phyloP scores from a whole-genome alignment of 1,284 basidiomycete species.

The Salmacisia buchloeana region DNA sequence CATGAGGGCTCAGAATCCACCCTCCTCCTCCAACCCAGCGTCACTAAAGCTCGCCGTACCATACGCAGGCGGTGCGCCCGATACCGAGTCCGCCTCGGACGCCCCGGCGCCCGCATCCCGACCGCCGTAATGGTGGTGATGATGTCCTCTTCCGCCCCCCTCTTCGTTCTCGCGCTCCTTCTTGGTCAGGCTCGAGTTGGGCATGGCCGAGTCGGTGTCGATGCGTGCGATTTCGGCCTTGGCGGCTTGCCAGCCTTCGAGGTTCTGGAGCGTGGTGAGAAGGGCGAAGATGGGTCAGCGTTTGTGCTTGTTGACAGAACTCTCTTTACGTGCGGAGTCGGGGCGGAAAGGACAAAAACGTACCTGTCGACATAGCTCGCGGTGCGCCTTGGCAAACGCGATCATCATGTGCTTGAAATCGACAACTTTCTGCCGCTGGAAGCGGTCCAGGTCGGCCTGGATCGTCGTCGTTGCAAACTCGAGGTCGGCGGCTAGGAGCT shows the following conservation, averaged over 20 bases:
- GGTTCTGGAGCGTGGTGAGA: slow-evolving; percentile 65
- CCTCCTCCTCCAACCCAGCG: too few relatives aligned
- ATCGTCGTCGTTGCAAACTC: slow-evolving; percentile 93
- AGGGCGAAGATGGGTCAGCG: background rate
- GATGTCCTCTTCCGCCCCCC: too few relatives aligned
- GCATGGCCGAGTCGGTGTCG: slow-evolving; percentile 53
- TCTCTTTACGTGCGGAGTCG: background rate
- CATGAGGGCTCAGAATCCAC: too few relatives aligned
- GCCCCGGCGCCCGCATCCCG: too few relatives aligned
- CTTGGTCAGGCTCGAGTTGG: slow-evolving; percentile 28
- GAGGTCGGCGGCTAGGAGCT: slow-evolving; percentile 57
- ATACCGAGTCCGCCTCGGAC: too few relatives aligned
- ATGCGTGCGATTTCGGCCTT: slow-evolving; percentile 83
- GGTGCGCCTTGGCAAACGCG: slow-evolving; percentile 78
- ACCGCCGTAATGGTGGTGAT: too few relatives aligned
- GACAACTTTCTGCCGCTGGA: slow-evolving; percentile 96
- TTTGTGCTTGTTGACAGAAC: background rate
- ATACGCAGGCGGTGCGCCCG: too few relatives aligned
- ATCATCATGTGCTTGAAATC: slow-evolving; percentile 89
- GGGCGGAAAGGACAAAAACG: slow-evolving; percentile 24
- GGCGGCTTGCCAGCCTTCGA: slow-evolving; percentile 93
- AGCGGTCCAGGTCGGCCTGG: slow-evolving; percentile 93
- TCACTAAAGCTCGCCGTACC: too few relatives aligned
- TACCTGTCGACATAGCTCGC: slow-evolving; percentile 92
- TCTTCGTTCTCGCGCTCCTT: background rate